Evolutionary conservation across 768 basidiomycete species (phyloP).

Genomic region (Tylopilus sp.): DNA sequence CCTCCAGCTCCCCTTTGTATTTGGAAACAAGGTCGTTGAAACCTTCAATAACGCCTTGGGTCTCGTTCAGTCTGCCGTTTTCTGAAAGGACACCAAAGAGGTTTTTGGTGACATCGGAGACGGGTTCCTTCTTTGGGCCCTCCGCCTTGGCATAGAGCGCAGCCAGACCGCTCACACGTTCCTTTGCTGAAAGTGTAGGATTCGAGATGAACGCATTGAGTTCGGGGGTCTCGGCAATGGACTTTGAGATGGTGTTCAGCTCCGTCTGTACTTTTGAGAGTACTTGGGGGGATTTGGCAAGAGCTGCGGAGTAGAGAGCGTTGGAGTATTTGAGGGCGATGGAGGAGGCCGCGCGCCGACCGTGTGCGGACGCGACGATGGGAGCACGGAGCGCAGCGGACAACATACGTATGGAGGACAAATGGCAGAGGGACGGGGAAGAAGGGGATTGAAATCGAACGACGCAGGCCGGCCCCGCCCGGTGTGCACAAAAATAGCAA

Average conservation of each 20-base stretch:
- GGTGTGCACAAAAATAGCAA: not conserved
- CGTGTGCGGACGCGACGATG: conserved; percentile 37
- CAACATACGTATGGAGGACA: conserved; percentile 41
- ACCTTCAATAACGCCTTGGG: conserved; percentile 81
- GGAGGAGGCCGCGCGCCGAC: conserved; percentile 66
- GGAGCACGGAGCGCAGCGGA: conserved; percentile 52
- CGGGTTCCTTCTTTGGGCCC: conserved; percentile 66
- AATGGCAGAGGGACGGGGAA: not conserved
- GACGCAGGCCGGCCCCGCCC: conserved; percentile 7
- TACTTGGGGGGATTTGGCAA: conserved; percentile 76
- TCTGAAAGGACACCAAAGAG: conserved; percentile 86
- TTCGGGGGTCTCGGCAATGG: conserved; percentile 64
- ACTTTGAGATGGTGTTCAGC: conserved; percentile 63
- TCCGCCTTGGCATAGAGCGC: conserved; percentile 67
- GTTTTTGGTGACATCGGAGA: conserved; percentile 89
- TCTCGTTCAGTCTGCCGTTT: conserved; percentile 87
- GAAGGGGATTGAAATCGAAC: conserved; percentile 1
- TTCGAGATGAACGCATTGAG: conserved; percentile 76
- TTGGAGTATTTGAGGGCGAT: conserved; percentile 85
- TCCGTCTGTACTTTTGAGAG: conserved; percentile 87
- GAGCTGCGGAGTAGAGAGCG: conserved; percentile 76
- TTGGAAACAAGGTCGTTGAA: conserved; percentile 87
- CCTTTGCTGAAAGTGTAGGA: conserved; percentile 84
- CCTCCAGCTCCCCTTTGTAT: conserved; percentile 90
- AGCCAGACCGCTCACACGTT: conserved; percentile 66